Percentiles rank a stretch among this genome's conserved stretches.
phyloP scores from a whole-genome alignment of 2,329 filamentous ascomycete genomes.

The Pyrenochaeta sp. region DNA sequence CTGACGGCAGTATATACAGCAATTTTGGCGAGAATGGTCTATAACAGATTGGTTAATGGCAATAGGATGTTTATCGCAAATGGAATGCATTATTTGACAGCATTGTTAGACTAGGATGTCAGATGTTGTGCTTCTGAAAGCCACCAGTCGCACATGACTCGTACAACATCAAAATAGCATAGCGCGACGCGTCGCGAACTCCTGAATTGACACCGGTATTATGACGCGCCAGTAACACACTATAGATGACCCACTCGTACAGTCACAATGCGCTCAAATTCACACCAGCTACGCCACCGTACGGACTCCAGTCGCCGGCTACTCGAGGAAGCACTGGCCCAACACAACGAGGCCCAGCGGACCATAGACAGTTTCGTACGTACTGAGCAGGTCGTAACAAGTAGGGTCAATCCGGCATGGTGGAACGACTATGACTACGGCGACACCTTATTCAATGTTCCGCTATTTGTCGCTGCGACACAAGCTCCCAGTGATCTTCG shows the following conservation, averaged over 20 bases:
- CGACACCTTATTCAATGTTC: too few species aligned
- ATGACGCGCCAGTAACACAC: neutral
- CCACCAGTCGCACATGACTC: neutral
- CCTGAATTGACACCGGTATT: neutral
- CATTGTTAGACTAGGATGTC: too few species aligned
- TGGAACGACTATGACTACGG: too few species aligned
- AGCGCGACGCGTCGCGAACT: conserved; percentile 1
- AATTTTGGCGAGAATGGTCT: too few species aligned
- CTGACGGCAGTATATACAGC: too few species aligned
- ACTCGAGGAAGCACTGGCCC: neutral
- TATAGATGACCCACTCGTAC: neutral
- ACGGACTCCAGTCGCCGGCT: neutral
- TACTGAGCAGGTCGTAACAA: neutral
- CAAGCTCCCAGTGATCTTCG: too few species aligned
- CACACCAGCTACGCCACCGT: neutral
- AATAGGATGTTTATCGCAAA: too few species aligned
- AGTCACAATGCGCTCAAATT: too few species aligned
- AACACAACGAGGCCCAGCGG: neutral
- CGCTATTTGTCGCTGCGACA: too few species aligned
- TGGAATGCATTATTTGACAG: too few species aligned
- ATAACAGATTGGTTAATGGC: too few species aligned
- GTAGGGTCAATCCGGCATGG: neutral
- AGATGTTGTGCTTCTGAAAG: too few species aligned
- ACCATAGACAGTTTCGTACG: neutral
- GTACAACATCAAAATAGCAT: neutral